phyloP scores from a whole-genome alignment of 257 asterid species.

The Rubia yunnanensis region DNA sequence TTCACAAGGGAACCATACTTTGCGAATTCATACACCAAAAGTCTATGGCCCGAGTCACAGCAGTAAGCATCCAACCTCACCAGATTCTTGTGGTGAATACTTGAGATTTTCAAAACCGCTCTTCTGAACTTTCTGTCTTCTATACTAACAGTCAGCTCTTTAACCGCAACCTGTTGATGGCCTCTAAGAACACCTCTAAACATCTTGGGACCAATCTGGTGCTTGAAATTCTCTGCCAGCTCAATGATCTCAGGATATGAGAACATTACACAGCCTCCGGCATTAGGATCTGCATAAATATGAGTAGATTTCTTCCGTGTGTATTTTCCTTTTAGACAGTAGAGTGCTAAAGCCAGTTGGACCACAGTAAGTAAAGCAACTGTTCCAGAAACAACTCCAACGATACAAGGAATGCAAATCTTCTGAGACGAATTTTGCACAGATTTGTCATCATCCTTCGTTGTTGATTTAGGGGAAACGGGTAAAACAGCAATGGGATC shows the following conservation, averaged over 20 bases:
- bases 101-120: conserved; percentile 25
- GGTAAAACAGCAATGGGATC: conserved; percentile 31
- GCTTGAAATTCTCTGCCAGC: conserved; percentile 31
- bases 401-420: conserved; percentile 25
- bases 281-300: conserved; percentile 14
- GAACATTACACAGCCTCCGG: conserved; percentile 18
- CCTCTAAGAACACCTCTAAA: conserved; percentile 25
- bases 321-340: conserved; percentile 12
- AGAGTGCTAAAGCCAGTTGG: conserved; percentile 24
- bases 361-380: conserved; percentile 15
- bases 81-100: conserved; percentile 34
- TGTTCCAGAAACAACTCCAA: conserved; percentile 20
- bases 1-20: conserved; percentile 24
- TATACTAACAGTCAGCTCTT: conserved; percentile 15
- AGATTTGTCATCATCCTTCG: background rate
- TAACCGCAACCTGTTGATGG: conserved; percentile 23
- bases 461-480: conserved; percentile 1
- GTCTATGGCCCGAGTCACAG: conserved; percentile 19
- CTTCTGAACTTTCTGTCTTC: conserved; percentile 29
- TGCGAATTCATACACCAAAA: conserved; percentile 31
- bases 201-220: conserved; percentile 27
- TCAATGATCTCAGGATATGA: conserved; percentile 25
- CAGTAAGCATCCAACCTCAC: conserved; percentile 33
- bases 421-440: conserved; percentile 4
- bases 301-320: conserved; percentile 16